Base-by-base conservation (phyloP, 2,329 filamentous ascomycete genomes). In the Nectriaceae sp. region DNA sequence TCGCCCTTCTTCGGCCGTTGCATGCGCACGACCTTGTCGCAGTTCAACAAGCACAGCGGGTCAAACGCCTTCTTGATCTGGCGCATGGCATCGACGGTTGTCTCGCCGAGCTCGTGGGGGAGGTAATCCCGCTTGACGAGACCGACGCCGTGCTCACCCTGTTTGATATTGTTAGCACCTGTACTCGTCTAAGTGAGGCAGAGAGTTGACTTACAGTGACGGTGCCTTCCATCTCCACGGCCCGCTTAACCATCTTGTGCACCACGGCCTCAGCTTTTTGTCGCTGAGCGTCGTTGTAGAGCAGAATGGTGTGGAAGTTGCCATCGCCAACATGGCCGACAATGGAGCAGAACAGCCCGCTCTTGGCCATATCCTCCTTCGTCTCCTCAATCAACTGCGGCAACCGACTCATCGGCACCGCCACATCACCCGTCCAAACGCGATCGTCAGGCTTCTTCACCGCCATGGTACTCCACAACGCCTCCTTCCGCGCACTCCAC, bases 351-450 rank as follows among this genome's bases (percentile, higher is more conserved):
- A 71, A 71, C 41, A 76, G 55, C 2, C 74, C 74, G 42, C 72
- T 76, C 65, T 64, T 68, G 49, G 59, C 61, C 53, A 76, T 65
- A 18, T 74, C 69, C 47, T 68, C 66, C 65, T 75, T 75, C 2
- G 89, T 91, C 68, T 87, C 81, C 67, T 91, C 88, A 56, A 93
- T 90, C 49, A 92, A 83, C 53, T 87, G 80, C 3, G 89, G 82
- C 59, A 94, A 67, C 51, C 79, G 75, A 54, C 83, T 88, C 66
- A 94, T 85, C 13, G 90, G 90, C 45, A 95, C 90, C 1, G 90
- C 90, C 11, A 94, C 90, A 63, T 95, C 90, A 2, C 88, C 89
- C 0, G 89, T 93, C 89, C 89, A 94, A 3, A 94, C 86, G 46
- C 82, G 83, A 55, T 92, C 85, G n/a, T 77, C 81, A 38, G 65